Conservation (phyloP, 2,329 filamentous ascomycete species). For the Teratosphaeria viscida region DNA sequence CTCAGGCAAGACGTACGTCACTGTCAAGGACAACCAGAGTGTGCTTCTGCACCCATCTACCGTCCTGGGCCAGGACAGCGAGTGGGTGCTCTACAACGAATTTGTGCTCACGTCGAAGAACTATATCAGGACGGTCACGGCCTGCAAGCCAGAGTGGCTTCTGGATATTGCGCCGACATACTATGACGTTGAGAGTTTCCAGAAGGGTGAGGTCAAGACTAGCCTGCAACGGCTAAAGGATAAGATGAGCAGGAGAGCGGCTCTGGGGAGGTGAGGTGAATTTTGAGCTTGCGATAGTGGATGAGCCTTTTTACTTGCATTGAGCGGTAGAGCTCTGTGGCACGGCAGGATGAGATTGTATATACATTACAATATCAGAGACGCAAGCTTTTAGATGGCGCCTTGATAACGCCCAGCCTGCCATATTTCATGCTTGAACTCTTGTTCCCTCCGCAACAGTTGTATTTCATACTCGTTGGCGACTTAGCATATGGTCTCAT, state of each 20-base stretch:
- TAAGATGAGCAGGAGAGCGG: slow-evolving; percentile 38
- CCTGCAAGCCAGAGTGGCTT: slow-evolving; percentile 88
- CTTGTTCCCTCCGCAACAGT: too few relatives aligned
- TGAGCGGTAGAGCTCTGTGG: background rate
- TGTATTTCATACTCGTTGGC: too few relatives aligned
- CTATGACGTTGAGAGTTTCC: slow-evolving; percentile 76
- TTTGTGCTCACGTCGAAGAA: slow-evolving; percentile 98
- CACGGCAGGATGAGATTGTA: background rate
- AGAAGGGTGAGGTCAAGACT: slow-evolving; percentile 74
- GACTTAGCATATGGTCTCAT: too few relatives aligned
- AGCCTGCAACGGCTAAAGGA: slow-evolving; percentile 45
- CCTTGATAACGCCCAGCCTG: too few relatives aligned
- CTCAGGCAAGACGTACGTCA: slow-evolving; percentile 81
- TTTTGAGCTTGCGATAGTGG: background rate
- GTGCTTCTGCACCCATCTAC: slow-evolving; percentile 91
- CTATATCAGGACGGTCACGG: slow-evolving; percentile 89
- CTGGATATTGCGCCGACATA: slow-evolving; percentile 89
- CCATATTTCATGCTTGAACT: too few relatives aligned
- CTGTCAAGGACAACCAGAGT: slow-evolving; percentile 91
- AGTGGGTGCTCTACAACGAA: slow-evolving; percentile 98
- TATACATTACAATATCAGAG: background rate
- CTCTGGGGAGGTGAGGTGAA: background rate
- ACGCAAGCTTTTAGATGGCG: too few relatives aligned
- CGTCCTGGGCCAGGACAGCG: slow-evolving; percentile 74
- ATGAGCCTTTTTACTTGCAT: background rate